Percentiles rank a stretch among this genome's conserved stretches.
phyloP scores from a whole-genome alignment of 257 asterid species.

The Phtheirospermum japonicum region DNA sequence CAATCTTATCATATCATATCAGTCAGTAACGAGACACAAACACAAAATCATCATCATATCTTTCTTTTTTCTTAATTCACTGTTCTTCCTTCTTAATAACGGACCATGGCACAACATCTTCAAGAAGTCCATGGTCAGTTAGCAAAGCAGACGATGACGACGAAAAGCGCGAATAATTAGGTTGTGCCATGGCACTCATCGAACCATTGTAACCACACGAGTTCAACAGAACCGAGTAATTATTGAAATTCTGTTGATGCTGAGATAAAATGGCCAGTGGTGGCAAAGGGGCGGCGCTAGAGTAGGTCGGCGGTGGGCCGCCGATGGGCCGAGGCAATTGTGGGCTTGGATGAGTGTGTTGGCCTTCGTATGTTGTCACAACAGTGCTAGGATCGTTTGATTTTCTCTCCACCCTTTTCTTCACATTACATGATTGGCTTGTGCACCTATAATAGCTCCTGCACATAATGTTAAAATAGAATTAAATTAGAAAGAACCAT shows the following conservation, averaged over 20 bases:
- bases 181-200: not conserved
- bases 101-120: conserved; percentile 54
- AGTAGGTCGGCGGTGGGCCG: conserved; percentile 3
- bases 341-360: conserved; percentile 70
- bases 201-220: conserved; percentile 7
- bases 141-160: conserved; percentile 20
- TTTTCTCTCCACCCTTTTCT: conserved; percentile 76
- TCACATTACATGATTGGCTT: conserved; percentile 61
- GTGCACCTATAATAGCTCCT: conserved; percentile 91
- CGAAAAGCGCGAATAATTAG: conserved; percentile 22
- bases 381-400: conserved; percentile 52
- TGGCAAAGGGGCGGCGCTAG: not conserved
- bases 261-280: conserved; percentile 19
- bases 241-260: conserved; percentile 15
- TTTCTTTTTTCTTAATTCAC: not conserved
- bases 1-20: not conserved
- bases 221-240: conserved; percentile 24
- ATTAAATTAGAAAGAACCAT: too few species aligned
- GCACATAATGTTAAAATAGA: too few species aligned
- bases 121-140: conserved; percentile 48
- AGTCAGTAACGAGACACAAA: conserved; percentile 15
- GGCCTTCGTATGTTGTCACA: conserved; percentile 80
- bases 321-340: conserved; percentile 28
- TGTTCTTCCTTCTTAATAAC: conserved; percentile 31
- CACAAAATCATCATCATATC: not conserved